Percentiles rank a stretch among this genome's conserved stretches.
Conservation (phyloP, 176 grass and related monocot genomes). For the Coix lacrymajobi region DNA sequence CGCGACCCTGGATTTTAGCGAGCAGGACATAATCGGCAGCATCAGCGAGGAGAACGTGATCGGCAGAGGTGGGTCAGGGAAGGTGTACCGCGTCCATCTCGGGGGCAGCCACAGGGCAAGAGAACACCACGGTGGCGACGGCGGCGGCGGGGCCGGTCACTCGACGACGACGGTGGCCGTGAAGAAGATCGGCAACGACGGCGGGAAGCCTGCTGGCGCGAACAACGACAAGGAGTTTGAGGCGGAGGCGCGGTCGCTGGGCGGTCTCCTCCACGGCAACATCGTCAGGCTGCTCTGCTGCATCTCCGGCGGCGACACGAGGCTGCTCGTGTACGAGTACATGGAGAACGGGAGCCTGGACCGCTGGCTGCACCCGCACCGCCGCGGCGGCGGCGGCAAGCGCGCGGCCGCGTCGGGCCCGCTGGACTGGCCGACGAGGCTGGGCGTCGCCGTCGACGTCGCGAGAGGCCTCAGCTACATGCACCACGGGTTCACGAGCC, state of each 20-base stretch:
- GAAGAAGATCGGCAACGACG: constrained; percentile 39
- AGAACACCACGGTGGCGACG: not conserved
- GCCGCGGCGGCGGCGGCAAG: not conserved
- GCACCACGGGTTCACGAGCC: constrained; percentile 67
- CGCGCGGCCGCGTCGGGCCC: not conserved
- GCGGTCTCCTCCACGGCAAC: constrained; percentile 40
- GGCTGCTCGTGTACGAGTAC: constrained; percentile 54
- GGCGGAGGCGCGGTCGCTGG: constrained; percentile 43
- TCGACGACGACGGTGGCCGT: constrained; percentile 10
- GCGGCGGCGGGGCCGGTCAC: not conserved
- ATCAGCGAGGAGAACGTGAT: constrained; percentile 41
- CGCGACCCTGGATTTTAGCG: constrained; percentile 25
- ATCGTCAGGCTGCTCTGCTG: constrained; percentile 52
- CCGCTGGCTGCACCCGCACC: constrained; percentile 37
- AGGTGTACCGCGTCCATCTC: constrained; percentile 36
- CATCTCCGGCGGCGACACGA: constrained; percentile 20
- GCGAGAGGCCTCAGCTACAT: constrained; percentile 23
- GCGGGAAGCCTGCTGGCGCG: not conserved
- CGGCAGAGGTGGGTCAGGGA: constrained; percentile 55
- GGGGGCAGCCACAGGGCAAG: not conserved
- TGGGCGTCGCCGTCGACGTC: not conserved
- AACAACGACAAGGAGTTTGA: constrained; percentile 38
- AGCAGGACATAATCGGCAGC: constrained; percentile 10
- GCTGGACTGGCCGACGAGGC: not conserved
- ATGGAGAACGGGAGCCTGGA: constrained; percentile 55